phyloP scores from a whole-genome alignment of 2,329 filamentous ascomycete species.

The Cladosporium sphaerospermum region DNA sequence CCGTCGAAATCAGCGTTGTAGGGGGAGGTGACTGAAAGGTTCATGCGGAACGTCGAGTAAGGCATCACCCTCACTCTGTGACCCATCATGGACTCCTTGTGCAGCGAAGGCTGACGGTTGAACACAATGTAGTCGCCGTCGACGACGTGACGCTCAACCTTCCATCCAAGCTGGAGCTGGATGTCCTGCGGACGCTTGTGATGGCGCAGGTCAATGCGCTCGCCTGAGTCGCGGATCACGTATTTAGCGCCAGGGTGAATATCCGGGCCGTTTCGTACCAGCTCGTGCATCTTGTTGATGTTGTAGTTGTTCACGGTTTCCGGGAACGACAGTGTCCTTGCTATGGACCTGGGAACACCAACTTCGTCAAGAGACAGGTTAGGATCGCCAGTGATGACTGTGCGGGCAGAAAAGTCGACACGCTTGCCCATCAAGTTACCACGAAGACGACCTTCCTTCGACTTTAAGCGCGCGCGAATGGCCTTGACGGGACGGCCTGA shows the following conservation, averaged over 20 bases:
- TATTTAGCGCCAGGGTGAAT: slow-evolving; percentile 95
- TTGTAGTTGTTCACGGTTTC: slow-evolving; percentile 98
- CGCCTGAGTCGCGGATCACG: slow-evolving; percentile 88
- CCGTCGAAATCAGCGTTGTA: slow-evolving; percentile 99
- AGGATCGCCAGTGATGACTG: slow-evolving; percentile 97
- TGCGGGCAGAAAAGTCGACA: slow-evolving; percentile 98
- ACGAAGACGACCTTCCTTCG: slow-evolving; percentile 94
- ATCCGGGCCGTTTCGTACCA: slow-evolving; percentile 90
- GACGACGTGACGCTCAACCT: slow-evolving; percentile 93
- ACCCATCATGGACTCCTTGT: slow-evolving; percentile 99
- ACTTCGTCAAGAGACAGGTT: slow-evolving; percentile 96
- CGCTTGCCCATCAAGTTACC: slow-evolving; percentile 99
- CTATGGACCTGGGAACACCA: slow-evolving; percentile 90
- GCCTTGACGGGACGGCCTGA: slow-evolving; percentile 94
- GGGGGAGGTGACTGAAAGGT: slow-evolving; percentile 92
- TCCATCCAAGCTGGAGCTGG: slow-evolving; percentile 91
- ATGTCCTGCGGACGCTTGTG: slow-evolving; percentile 84
- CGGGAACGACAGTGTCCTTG: slow-evolving; percentile 86
- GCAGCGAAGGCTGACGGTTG: slow-evolving; percentile 96
- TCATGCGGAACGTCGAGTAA: slow-evolving; percentile 96
- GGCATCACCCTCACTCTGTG: slow-evolving; percentile 97
- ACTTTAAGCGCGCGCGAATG: slow-evolving; percentile 94
- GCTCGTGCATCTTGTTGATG: slow-evolving; percentile 80
- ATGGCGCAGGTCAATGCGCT: slow-evolving; percentile 89
- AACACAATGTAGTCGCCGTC: slow-evolving; percentile 98